Conservation (phyloP, 2,329 filamentous ascomycete species). For the Diaporthe aspalathi region DNA sequence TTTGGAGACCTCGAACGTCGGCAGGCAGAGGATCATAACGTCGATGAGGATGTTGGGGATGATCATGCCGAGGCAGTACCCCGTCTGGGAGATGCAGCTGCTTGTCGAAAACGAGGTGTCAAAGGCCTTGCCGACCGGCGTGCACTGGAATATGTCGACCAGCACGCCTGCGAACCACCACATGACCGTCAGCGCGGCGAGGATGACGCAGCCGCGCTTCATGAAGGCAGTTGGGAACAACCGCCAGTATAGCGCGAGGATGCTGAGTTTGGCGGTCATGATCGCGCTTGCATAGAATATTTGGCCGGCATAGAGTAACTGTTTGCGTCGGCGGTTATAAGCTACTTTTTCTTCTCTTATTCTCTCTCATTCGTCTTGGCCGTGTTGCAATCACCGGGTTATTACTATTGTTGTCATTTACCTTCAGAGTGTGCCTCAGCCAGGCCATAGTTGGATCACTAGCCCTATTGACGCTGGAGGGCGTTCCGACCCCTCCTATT, state of each 20-base stretch:
- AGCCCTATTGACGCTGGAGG: neutral
- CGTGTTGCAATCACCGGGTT: too few species aligned
- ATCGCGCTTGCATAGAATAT: slow-evolving; percentile 15
- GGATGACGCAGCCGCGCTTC: slow-evolving; percentile 13
- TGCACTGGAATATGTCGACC: slow-evolving; percentile 15
- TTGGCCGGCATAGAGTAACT: slow-evolving; percentile 5
- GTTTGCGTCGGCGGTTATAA: neutral
- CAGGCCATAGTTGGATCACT: neutral
- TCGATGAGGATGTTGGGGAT: slow-evolving; percentile 27
- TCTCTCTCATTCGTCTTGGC: too few species aligned
- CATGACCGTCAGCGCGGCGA: neutral
- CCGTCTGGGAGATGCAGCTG: neutral
- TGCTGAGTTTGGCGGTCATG: slow-evolving; percentile 10
- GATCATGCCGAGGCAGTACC: slow-evolving; percentile 8
- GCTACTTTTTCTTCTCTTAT: neutral
- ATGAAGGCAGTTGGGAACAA: slow-evolving; percentile 27
- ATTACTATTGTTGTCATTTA: neutral
- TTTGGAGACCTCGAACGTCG: slow-evolving; percentile 21
- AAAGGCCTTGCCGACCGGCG: neutral
- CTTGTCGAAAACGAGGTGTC: accelerated
- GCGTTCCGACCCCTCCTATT: neutral
- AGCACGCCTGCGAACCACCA: slow-evolving; percentile 1
- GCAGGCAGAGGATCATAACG: slow-evolving; percentile 26
- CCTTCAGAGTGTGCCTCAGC: neutral
- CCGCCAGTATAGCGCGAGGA: slow-evolving; percentile 24